These are phyloP conservation scores for Corchorus capsularis DNA, from an alignment of 345 rosid genomes.

Conservation along the genomic window DNA sequence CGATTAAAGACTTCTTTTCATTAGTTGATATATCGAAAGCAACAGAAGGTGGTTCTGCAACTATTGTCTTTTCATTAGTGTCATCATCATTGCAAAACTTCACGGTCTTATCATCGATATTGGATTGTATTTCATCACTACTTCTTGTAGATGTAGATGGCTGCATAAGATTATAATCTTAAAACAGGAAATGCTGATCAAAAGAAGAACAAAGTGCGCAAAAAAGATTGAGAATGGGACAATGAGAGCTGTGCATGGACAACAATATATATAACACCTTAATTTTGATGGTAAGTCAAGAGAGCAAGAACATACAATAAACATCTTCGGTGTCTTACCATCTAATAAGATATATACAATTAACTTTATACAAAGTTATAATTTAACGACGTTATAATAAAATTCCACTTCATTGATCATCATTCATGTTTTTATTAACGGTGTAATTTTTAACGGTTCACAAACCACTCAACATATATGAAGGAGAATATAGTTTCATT, in stretches of 20 bases:
- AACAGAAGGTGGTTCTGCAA: not conserved
- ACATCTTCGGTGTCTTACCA: not conserved
- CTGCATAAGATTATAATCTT: not conserved
- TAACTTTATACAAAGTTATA: not conserved
- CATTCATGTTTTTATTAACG: not conserved
- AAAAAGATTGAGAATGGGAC: not conserved
- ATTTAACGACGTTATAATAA: not conserved
- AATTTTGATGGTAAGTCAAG: not conserved
- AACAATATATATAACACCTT: not conserved
- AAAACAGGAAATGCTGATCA: too few relatives aligned
- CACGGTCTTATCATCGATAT: too few relatives aligned
- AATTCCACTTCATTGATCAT: not conserved
- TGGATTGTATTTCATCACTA: too few relatives aligned
- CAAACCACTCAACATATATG: not conserved
- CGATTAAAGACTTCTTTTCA: too few relatives aligned
- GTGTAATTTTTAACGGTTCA: not conserved
- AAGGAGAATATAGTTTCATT: not conserved
- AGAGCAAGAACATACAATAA: not conserved
- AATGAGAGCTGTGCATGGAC: not conserved
- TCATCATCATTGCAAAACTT: too few relatives aligned
- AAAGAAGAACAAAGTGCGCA: not conserved
- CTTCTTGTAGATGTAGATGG: not conserved
- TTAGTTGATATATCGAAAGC: not conserved
- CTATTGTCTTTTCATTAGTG: too few relatives aligned
- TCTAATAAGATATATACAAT: not conserved